phyloP scores from a whole-genome alignment of 768 basidiomycete genomes.

The Lactarius tabidus region DNA sequence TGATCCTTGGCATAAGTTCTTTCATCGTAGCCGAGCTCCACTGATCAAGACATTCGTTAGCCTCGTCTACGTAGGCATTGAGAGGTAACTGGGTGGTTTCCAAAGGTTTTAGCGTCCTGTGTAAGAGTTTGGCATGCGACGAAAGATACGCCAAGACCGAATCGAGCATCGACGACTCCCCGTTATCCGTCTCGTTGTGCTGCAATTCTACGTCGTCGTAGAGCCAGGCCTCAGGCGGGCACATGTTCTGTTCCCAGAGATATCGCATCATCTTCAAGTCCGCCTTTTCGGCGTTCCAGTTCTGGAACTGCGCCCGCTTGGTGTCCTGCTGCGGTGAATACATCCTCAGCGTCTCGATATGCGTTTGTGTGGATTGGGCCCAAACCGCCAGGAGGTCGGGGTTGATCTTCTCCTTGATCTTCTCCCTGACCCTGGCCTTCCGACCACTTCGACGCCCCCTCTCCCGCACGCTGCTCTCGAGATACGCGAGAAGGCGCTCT shows the following conservation, averaged over 20 bases:
- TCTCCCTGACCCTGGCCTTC: background rate
- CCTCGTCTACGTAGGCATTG: background rate
- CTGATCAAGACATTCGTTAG: constrained; percentile 3
- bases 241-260: background rate
- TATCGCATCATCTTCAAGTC: constrained; percentile 1
- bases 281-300: background rate
- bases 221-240: background rate
- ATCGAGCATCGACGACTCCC: background rate
- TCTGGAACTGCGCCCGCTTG: background rate
- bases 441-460: background rate
- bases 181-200: background rate
- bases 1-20: background rate
- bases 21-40: constrained; percentile 2
- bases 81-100: background rate
- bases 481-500: background rate
- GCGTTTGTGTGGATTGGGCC: background rate
- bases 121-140: background rate
- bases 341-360: constrained; percentile 4
- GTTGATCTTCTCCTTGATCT: background rate
- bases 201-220: background rate
- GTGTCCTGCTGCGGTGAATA: background rate
- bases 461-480: background rate
- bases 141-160: background rate
- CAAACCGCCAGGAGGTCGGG: constrained; percentile 5
- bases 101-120: background rate